Percentiles rank a stretch among this genome's conserved stretches.
These are phyloP conservation scores for Mytilinidion resinicola DNA, from an alignment of 495 filamentous ascomycete genomes.

Conservation along the genomic window DNA sequence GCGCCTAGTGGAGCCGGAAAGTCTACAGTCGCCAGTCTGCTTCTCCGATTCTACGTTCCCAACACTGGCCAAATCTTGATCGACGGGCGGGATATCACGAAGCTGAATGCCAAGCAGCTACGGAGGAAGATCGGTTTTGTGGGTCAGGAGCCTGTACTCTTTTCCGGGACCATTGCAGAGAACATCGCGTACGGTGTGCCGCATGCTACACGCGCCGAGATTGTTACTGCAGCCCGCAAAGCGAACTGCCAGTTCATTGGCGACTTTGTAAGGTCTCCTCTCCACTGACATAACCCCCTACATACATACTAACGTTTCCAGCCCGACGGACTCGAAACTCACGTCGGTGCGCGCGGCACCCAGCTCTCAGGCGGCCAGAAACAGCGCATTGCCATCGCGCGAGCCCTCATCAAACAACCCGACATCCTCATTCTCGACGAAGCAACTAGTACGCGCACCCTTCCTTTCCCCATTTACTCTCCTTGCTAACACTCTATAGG, in stretches of 20 bases:
- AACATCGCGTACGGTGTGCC: constrained; percentile 95
- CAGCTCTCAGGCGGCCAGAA: constrained; percentile 96
- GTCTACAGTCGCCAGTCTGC: constrained; percentile 80
- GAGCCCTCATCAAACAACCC: constrained; percentile 88
- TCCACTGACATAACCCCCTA: neutral
- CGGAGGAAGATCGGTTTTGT: constrained; percentile 91
- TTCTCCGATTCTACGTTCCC: constrained; percentile 87
- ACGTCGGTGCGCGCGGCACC: constrained; percentile 84
- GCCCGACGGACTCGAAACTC: constrained; percentile 91
- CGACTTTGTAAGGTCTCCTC: constrained; percentile 60
- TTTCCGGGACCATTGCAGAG: constrained; percentile 91
- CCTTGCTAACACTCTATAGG: constrained; percentile 29
- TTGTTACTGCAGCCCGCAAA: constrained; percentile 77
- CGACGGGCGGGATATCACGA: constrained; percentile 72
- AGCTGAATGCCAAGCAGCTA: constrained; percentile 92
- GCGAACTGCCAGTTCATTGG: constrained; percentile 97
- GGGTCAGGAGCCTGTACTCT: constrained; percentile 89
- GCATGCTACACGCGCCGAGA: constrained; percentile 67
- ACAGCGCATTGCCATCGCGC: constrained; percentile 93
- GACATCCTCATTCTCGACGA: constrained; percentile 97
- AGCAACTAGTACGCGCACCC: constrained; percentile 34
- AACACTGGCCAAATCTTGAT: constrained; percentile 73
- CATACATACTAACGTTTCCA: constrained; percentile 24
- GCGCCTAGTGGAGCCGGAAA: constrained; percentile 94
- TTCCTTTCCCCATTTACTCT: constrained; percentile 37